Evolutionary conservation across 2,329 filamentous ascomycete genomes (phyloP).

Genomic region (Daldinia sp.): DNA sequence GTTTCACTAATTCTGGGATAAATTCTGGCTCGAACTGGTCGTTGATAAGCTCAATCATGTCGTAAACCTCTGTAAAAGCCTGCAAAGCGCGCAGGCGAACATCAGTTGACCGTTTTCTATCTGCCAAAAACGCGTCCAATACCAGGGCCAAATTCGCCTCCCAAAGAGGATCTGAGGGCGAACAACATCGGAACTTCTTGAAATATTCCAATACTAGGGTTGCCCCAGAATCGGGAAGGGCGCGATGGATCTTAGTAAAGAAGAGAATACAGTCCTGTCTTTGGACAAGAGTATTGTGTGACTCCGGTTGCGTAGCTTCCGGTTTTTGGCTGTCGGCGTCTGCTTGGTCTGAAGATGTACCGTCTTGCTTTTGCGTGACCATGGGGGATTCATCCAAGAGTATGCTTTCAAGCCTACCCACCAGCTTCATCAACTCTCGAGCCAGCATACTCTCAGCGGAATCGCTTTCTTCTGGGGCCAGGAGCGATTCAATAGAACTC

Average conservation of each 20-base stretch:
- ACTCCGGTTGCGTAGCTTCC: slow-evolving; percentile 44
- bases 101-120: slow-evolving; percentile 65
- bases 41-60: slow-evolving; percentile 65
- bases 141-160: slow-evolving; percentile 68
- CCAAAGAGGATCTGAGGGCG: slow-evolving; percentile 75
- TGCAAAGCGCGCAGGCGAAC: slow-evolving; percentile 70
- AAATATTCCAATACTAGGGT: slow-evolving; percentile 73
- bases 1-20: slow-evolving; percentile 66
- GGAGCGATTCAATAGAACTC: slow-evolving; percentile 36
- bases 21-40: slow-evolving; percentile 66
- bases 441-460: slow-evolving; percentile 52
- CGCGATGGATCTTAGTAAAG: slow-evolving; percentile 67
- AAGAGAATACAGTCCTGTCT: slow-evolving; percentile 72
- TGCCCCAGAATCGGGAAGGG: slow-evolving; percentile 71
- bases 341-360: slow-evolving; percentile 3
- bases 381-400: slow-evolving; percentile 57
- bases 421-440: slow-evolving; percentile 55
- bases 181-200: slow-evolving; percentile 73
- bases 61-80: slow-evolving; percentile 66
- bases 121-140: slow-evolving; percentile 69
- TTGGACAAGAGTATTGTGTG: slow-evolving; percentile 63
- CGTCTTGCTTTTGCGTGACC: slow-evolving; percentile 66
- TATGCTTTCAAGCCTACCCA: slow-evolving; percentile 60
- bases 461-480: slow-evolving; percentile 45
- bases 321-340: slow-evolving; percentile 10